These are phyloP conservation scores for Syzygium grande DNA, from an alignment of 345 rosid species.

Conservation along the genomic window DNA sequence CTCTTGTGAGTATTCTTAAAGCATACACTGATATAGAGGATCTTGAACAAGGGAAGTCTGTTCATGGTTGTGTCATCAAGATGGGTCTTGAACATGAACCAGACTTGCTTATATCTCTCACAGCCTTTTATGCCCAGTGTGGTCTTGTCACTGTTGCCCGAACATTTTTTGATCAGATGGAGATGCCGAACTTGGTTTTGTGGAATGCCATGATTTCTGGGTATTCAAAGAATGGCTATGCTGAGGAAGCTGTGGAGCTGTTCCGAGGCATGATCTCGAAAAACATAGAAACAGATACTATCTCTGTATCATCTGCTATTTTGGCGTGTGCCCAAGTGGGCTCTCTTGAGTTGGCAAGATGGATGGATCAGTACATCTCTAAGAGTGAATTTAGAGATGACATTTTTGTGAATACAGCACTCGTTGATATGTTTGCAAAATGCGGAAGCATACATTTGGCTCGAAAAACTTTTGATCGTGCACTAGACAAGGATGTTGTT, in stretches of 20 bases:
- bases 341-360: conserved; percentile 10
- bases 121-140: conserved; percentile 12
- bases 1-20: conserved; percentile 8
- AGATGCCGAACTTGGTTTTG: conserved; percentile 6
- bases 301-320: conserved; percentile 10
- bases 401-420: conserved; percentile 5
- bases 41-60: conserved; percentile 7
- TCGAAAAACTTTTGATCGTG: conserved; percentile 1
- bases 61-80: conserved; percentile 6
- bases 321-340: conserved; percentile 11
- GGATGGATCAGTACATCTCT: conserved; percentile 9
- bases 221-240: conserved; percentile 14
- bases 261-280: conserved; percentile 5
- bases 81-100: conserved; percentile 14
- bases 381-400: conserved; percentile 1
- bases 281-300: conserved; percentile 1
- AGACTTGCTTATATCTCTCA: conserved; percentile 13
- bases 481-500: conserved; percentile 7
- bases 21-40: conserved; percentile 12
- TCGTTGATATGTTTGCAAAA: conserved; percentile 13
- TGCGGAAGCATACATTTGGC: conserved; percentile 10
- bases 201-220: conserved; percentile 19
- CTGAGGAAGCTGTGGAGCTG: conserved; percentile 14
- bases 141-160: conserved; percentile 5
- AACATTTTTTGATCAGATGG: conserved; percentile 11